Base-by-base conservation (phyloP, 805 yeast species). In the Grigorovia transvaalensis region DNA sequence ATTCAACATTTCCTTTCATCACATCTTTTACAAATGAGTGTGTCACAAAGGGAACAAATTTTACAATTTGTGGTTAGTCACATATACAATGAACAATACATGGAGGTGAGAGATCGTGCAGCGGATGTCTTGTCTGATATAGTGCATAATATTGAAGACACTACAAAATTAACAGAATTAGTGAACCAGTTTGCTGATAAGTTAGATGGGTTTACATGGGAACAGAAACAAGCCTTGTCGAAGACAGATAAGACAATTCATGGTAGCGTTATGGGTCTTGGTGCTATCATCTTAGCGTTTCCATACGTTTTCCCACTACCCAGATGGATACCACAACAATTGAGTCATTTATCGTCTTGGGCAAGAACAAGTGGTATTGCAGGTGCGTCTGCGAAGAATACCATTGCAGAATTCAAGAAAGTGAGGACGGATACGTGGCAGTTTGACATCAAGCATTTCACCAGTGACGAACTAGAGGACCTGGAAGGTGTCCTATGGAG, bases 391-490 rank as follows among this genome's bases (percentile, higher is more conserved):
- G 95, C 96, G 6, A 91, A 91, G 67, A 82, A 81, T 30, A 77
- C 80, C 1, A 74, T 93, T 50, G 83, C 95, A 56, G 84, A 81
- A 56, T 93, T 93, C 71, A 91, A 90, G 66, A 89, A 89, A 71
- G 81, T 88, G 6, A 78, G 98, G 58, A 95, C 90, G 53, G 99
- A 93, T 61, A 88, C 97, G 0, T 93, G 99, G 99, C 95, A 87
- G 59, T 79, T 88, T 54, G 99, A 93, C 64, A 78, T 85, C 55
- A 74, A 74, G 57, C 80, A 78, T n/a, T 93, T 93, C 66, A 80
- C 82, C 9, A 80, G 76, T 47, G 88, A 84, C 5, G 95, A 93
- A 66, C 73, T 89, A 47, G 93, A 88, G 62, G 96, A 88, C 64
- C 71, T 93, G 47, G 98, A 93, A 65, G 99, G 99, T 45, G 96